phyloP scores from a whole-genome alignment of 2,329 filamentous ascomycete genomes.

The Chaetoscypha palmicola region DNA sequence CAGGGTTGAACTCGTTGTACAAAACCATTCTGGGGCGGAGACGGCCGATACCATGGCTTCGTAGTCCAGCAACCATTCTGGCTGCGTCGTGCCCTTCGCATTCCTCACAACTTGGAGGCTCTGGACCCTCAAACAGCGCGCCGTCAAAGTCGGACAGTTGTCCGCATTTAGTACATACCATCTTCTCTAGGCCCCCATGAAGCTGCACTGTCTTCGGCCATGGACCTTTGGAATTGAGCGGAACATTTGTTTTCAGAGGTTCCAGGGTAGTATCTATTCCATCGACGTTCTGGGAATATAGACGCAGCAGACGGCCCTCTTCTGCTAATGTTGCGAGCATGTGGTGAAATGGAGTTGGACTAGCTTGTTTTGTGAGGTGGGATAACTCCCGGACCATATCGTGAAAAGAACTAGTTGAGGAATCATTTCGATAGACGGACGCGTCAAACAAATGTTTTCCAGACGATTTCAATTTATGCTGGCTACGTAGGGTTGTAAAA shows the following conservation, averaged over 20 bases:
- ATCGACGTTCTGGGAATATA: constrained; percentile 97
- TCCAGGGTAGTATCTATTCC: constrained; percentile 81
- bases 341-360: constrained; percentile 87
- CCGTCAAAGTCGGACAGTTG: constrained; percentile 69
- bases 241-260: constrained; percentile 73
- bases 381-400: constrained; percentile 91
- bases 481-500: constrained; percentile 75
- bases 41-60: constrained; percentile 87
- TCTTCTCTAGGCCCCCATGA: constrained; percentile 88
- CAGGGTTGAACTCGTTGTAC: constrained; percentile 95
- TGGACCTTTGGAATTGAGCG: constrained; percentile 73
- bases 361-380: constrained; percentile 65
- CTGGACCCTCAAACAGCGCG: constrained; percentile 73
- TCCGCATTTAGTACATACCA: constrained; percentile 93
- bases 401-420: constrained; percentile 85
- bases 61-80: constrained; percentile 72
- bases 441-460: constrained; percentile 96
- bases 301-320: constrained; percentile 77
- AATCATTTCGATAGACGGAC: constrained; percentile 90
- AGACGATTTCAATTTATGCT: constrained; percentile 87
- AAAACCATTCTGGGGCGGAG: constrained; percentile 89
- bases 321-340: constrained; percentile 83
- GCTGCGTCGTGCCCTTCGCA: constrained; percentile 71
- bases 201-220: constrained; percentile 94
- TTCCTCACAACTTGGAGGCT: constrained; percentile 69